phyloP scores from a whole-genome alignment of 352 stramenopile genomes.

The Phytophthora hybrid region DNA sequence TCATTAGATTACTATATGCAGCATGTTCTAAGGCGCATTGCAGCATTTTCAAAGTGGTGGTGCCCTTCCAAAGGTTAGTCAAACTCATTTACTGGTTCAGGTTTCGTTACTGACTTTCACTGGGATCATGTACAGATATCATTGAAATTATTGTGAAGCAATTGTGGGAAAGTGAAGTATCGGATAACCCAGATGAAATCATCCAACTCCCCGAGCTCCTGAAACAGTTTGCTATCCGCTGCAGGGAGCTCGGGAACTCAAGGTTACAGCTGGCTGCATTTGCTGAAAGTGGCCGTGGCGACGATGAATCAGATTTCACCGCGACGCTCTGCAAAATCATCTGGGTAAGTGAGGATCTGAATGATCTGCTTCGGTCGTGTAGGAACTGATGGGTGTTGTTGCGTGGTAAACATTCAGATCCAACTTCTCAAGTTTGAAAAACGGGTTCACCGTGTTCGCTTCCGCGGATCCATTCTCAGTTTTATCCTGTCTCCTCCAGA shows the following conservation, averaged over 20 bases:
- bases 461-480: constrained; percentile 34
- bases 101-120: not conserved
- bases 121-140: constrained; percentile 33
- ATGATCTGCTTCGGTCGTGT: not conserved
- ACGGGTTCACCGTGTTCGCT: constrained; percentile 65
- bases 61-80: constrained; percentile 39
- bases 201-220: constrained; percentile 49
- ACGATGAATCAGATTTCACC: constrained; percentile 30
- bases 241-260: constrained; percentile 30
- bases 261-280: constrained; percentile 35
- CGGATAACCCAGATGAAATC: constrained; percentile 19
- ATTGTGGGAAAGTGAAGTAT: constrained; percentile 36
- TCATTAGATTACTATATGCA: constrained; percentile 43
- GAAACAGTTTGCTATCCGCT: constrained; percentile 32
- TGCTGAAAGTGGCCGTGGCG: constrained; percentile 12
- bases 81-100: not conserved
- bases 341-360: constrained; percentile 40
- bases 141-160: constrained; percentile 46
- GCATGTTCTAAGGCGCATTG: constrained; percentile 43
- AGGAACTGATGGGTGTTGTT: not conserved
- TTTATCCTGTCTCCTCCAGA: constrained; percentile 19
- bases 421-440: constrained; percentile 67
- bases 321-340: constrained; percentile 58
- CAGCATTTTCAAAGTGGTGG: constrained; percentile 47
- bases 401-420: constrained; percentile 25